Conservation (phyloP, 495 filamentous ascomycete species). For the Margaritispora aquatica region DNA sequence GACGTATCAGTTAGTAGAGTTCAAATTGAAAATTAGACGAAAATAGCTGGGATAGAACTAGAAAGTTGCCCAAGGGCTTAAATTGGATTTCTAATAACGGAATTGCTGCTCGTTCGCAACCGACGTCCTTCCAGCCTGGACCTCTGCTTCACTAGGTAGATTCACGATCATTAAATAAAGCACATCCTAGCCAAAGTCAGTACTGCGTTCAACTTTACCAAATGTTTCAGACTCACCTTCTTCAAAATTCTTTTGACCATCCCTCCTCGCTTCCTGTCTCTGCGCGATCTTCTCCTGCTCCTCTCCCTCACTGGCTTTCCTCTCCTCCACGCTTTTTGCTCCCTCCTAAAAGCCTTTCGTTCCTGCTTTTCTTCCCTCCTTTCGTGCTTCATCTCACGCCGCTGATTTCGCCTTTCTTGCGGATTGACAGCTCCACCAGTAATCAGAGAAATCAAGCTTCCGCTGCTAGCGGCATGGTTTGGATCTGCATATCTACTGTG, state of each 20-base stretch:
- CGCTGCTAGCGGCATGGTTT: constrained; percentile 41
- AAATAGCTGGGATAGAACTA: background rate
- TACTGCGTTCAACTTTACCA: background rate
- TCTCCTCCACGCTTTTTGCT: background rate
- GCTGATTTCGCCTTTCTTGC: constrained; percentile 5
- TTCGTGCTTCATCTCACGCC: background rate
- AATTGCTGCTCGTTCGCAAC: background rate
- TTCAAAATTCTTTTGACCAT: constrained; percentile 22
- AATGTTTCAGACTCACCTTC: constrained; percentile 18
- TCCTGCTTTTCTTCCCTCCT: background rate
- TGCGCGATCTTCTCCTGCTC: background rate
- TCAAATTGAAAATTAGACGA: too few species aligned
- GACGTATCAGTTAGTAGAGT: too few species aligned
- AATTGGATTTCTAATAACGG: background rate
- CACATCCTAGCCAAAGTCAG: constrained; percentile 31
- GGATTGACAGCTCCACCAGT: constrained; percentile 35
- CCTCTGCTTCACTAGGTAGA: constrained; percentile 40
- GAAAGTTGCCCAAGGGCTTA: background rate
- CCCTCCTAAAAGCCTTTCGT: constrained; percentile 3
- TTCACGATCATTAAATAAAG: constrained; percentile 48
- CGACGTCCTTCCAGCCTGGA: constrained; percentile 19
- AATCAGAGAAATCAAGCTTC: constrained; percentile 33
- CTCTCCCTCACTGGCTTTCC: constrained; percentile 7
- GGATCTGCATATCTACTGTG: constrained; percentile 43
- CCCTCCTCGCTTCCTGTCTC: constrained; percentile 6